phyloP scores from a whole-genome alignment of 352 stramenopile genomes.

The Phytophthora syringae region DNA sequence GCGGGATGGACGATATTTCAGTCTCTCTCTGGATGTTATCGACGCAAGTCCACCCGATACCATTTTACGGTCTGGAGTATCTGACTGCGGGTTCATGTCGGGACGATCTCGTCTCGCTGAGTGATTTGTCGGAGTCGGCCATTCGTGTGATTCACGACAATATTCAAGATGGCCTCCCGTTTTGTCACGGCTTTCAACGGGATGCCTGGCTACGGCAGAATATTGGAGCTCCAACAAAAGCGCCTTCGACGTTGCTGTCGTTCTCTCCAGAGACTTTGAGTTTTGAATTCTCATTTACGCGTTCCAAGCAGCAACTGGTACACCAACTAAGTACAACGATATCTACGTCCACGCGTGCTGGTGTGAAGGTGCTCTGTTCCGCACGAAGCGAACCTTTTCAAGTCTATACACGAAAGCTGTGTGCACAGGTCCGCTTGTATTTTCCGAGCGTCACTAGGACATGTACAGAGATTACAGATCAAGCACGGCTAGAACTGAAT shows the following conservation, averaged over 20 bases:
- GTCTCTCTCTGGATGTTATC: constrained; percentile 64
- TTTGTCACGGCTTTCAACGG: not conserved
- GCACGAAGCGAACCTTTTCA: not conserved
- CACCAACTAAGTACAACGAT: not conserved
- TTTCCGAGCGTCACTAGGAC: not conserved
- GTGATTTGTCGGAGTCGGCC: not conserved
- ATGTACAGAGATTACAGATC: too few species aligned
- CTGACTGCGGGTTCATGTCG: not conserved
- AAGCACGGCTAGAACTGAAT: too few species aligned
- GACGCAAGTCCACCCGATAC: constrained; percentile 46
- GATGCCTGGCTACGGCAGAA: not conserved
- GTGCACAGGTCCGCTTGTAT: not conserved
- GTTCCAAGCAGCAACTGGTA: not conserved
- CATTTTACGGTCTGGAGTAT: not conserved
- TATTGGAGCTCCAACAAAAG: not conserved
- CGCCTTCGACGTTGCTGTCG: not conserved
- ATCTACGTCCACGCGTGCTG: not conserved
- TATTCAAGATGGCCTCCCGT: not conserved
- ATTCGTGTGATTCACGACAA: not conserved
- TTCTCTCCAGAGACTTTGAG: not conserved
- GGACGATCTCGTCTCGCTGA: not conserved
- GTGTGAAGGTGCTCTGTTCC: not conserved
- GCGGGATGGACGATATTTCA: constrained; percentile 59
- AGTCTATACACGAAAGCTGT: not conserved
- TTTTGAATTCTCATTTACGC: not conserved